phyloP scores from a whole-genome alignment of 1,284 basidiomycete genomes.

The Testicularia cyperi region DNA sequence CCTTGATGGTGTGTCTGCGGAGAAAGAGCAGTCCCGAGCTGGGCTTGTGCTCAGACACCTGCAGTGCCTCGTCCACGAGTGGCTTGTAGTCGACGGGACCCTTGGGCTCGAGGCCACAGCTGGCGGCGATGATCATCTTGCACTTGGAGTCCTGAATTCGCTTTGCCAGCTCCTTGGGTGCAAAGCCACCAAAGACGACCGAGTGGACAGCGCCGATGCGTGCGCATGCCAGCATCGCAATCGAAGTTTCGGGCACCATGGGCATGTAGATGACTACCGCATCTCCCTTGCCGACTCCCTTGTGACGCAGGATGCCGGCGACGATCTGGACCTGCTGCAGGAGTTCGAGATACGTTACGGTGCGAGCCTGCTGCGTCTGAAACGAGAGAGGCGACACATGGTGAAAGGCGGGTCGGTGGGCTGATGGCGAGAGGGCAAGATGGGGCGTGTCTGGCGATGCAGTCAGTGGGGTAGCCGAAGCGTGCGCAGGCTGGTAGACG shows the following conservation, averaged over 20 bases:
- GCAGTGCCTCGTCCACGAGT: constrained; percentile 49
- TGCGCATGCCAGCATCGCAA: constrained; percentile 55
- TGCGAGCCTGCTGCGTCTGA: constrained; percentile 31
- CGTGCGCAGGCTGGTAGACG: constrained; percentile 23
- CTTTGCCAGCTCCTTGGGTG: constrained; percentile 52
- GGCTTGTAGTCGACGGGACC: constrained; percentile 52
- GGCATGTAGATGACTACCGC: constrained; percentile 56
- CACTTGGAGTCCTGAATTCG: constrained; percentile 50
- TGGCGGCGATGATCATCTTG: constrained; percentile 47
- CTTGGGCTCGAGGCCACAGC: constrained; percentile 54
- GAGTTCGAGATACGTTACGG: constrained; percentile 47
- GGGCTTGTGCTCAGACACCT: constrained; percentile 42
- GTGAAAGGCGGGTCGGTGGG: constrained; percentile 39
- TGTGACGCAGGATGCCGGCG: constrained; percentile 46
- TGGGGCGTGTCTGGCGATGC: constrained; percentile 43
- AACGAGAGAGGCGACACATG: constrained; percentile 48
- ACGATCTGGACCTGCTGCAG: constrained; percentile 47
- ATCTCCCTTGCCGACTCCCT: constrained; percentile 52
- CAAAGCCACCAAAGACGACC: constrained; percentile 58
- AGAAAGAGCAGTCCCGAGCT: constrained; percentile 35
- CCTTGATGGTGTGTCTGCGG: constrained; percentile 44
- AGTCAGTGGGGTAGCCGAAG: constrained; percentile 26
- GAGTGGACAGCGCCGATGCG: constrained; percentile 57
- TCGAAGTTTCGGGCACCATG: constrained; percentile 54
- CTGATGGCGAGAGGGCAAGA: constrained; percentile 25